These are phyloP conservation scores for Fusarium sp. DNA, from an alignment of 2,329 filamentous ascomycete genomes.

Conservation along the genomic window DNA sequence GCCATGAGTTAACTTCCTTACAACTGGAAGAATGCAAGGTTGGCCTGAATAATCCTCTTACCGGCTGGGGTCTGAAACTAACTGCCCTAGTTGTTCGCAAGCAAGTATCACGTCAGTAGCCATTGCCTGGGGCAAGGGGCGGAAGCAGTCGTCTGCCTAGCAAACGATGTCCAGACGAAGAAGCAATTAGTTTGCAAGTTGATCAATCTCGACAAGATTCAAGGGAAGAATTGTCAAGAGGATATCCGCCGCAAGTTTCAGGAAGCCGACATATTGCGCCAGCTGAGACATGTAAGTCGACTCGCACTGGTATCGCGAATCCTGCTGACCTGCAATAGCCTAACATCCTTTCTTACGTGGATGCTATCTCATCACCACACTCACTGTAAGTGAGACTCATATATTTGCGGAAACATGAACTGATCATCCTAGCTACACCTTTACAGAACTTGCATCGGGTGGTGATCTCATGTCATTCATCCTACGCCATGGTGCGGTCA, in stretches of 20 bases:
- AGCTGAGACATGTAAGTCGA: slow-evolving; percentile 61
- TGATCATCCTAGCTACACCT: slow-evolving; percentile 56
- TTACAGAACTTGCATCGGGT: slow-evolving; percentile 65
- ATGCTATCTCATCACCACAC: slow-evolving; percentile 59
- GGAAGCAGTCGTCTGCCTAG: slow-evolving; percentile 51
- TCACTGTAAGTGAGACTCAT: slow-evolving; percentile 52
- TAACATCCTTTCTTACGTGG: slow-evolving; percentile 62
- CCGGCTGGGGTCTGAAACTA: not conserved
- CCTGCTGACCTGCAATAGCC: slow-evolving; percentile 52
- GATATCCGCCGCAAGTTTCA: slow-evolving; percentile 53
- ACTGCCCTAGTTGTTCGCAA: slow-evolving; percentile 45
- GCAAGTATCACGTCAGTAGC: slow-evolving; percentile 47
- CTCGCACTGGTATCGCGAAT: not conserved
- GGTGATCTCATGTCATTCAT: slow-evolving; percentile 64
- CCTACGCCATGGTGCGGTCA: slow-evolving; percentile 47
- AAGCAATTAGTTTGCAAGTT: slow-evolving; percentile 77
- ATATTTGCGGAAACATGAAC: not conserved
- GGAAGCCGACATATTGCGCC: slow-evolving; percentile 63
- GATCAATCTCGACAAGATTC: slow-evolving; percentile 57
- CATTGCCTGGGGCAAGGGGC: slow-evolving; percentile 51
- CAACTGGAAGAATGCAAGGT: slow-evolving; percentile 49
- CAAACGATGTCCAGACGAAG: slow-evolving; percentile 58
- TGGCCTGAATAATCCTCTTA: not conserved
- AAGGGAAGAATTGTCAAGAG: slow-evolving; percentile 38
- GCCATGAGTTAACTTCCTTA: slow-evolving; percentile 41